Percentiles rank a stretch among this genome's conserved stretches.
phyloP scores from a whole-genome alignment of 495 filamentous ascomycete genomes.

The Daldinia childiae region DNA sequence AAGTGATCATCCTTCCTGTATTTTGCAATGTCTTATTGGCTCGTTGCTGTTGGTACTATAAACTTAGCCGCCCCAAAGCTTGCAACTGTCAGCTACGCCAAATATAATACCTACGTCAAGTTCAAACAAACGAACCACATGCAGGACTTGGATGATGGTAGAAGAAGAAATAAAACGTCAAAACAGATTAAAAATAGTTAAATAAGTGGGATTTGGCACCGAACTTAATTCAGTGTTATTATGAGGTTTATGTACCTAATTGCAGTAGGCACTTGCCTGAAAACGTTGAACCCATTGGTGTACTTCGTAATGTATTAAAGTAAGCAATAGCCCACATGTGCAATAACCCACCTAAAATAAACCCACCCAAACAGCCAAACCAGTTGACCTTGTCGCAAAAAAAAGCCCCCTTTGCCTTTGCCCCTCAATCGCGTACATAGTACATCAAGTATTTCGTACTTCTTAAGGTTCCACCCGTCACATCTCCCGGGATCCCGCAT shows the following conservation, averaged over 20 bases:
- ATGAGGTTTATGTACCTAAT: neutral
- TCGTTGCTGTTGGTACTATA: constrained; percentile 19
- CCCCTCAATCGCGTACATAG: constrained; percentile 13
- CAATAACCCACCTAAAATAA: neutral
- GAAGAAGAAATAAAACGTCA: neutral
- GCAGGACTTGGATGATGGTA: neutral
- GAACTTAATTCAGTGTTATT: neutral
- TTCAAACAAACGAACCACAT: neutral
- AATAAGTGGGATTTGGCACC: neutral
- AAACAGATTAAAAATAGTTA: neutral
- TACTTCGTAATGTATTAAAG: no score
- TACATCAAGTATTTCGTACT: constrained; percentile 28
- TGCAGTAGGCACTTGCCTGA: neutral
- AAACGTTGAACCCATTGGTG: neutral
- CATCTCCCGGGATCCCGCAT: constrained; percentile 42
- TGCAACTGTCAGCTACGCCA: constrained; percentile 1
- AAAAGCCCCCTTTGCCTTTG: neutral
- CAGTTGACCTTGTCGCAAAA: neutral
- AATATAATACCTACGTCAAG: neutral
- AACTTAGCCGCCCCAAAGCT: constrained; percentile 31
- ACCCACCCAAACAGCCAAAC: neutral
- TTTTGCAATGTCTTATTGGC: constrained; percentile 33
- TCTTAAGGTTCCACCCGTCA: constrained; percentile 33
- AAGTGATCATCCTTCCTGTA: constrained; percentile 10
- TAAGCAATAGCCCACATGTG: no score